Percentiles rank a stretch among this genome's conserved stretches.
phyloP scores from a whole-genome alignment of 208 protist species.

The Leishmania tropica region DNA sequence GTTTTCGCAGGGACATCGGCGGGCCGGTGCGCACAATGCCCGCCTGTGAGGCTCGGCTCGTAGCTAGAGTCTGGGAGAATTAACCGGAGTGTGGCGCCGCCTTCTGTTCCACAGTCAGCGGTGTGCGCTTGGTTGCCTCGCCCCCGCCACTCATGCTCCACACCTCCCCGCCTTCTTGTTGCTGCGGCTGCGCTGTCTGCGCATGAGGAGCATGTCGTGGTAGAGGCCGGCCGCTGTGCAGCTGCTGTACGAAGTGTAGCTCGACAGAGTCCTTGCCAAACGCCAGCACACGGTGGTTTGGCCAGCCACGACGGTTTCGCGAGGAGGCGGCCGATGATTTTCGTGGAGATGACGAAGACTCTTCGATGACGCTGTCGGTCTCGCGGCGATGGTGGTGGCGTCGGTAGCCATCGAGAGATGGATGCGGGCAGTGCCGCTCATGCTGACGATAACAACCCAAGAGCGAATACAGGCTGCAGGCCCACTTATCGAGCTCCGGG shows the following conservation, averaged over 20 bases:
- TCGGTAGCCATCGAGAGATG: conserved; percentile 9
- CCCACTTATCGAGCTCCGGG: conserved; percentile 9
- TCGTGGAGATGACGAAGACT: neutral
- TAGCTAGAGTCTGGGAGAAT: neutral
- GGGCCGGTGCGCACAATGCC: neutral
- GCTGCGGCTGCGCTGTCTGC: neutral
- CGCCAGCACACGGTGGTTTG: neutral
- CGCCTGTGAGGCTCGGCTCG: no score
- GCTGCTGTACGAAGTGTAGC: conserved; percentile 16
- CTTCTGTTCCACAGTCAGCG: no score
- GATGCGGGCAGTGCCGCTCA: conserved; percentile 43
- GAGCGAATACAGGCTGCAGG: conserved; percentile 6
- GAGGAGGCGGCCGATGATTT: no score
- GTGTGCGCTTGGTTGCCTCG: neutral
- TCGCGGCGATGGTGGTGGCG: neutral
- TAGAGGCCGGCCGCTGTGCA: conserved; percentile 6
- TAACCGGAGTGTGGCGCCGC: neutral
- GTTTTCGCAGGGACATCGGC: neutral
- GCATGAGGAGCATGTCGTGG: neutral
- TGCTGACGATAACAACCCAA: conserved; percentile 35
- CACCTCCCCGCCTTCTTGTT: neutral
- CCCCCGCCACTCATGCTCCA: neutral
- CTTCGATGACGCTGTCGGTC: neutral
- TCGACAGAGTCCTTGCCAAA: conserved; percentile 9
- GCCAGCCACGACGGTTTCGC: no score